These are phyloP conservation scores for Colletotrichum eremochloae DNA, from an alignment of 2,329 filamentous ascomycete species.

Conservation along the genomic window DNA sequence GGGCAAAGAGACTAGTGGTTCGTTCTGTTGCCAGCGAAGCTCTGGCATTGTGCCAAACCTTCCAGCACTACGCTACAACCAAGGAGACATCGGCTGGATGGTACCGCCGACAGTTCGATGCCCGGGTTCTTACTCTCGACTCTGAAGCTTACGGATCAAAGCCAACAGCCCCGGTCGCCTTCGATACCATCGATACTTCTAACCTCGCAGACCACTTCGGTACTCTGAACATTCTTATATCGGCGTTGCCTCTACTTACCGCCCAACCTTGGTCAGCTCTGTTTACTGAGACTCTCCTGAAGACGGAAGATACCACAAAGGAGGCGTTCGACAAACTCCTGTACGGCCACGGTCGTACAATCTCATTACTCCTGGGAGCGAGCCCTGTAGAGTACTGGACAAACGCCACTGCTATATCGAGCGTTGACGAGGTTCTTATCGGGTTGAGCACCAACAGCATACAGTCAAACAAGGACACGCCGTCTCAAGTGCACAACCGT, in stretches of 20 bases:
- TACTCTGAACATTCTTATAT: constrained; percentile 54
- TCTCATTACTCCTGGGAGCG: constrained; percentile 66
- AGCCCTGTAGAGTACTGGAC: constrained; percentile 64
- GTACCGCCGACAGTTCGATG: constrained; percentile 58
- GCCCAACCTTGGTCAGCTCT: constrained; percentile 59
- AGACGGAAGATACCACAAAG: constrained; percentile 46
- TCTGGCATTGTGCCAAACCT: constrained; percentile 64
- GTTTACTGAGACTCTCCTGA: constrained; percentile 51
- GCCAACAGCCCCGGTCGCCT: constrained; percentile 55
- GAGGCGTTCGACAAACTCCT: constrained; percentile 58
- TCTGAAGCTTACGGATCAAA: constrained; percentile 54
- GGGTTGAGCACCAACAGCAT: constrained; percentile 35
- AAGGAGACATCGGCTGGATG: constrained; percentile 53
- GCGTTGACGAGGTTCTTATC: constrained; percentile 55
- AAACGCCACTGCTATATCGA: constrained; percentile 58
- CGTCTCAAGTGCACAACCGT: constrained; percentile 46
- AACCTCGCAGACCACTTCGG: constrained; percentile 58
- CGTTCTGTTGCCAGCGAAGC: constrained; percentile 64
- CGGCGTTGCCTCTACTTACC: constrained; percentile 62
- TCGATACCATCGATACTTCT: constrained; percentile 70
- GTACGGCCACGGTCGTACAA: constrained; percentile 59
- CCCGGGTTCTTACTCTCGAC: constrained; percentile 58
- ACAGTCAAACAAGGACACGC: constrained; percentile 2
- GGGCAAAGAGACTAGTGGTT: constrained; percentile 53
- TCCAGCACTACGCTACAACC: constrained; percentile 57